A percentile compares a stretch with the other conserved stretches of the same genome.
These are phyloP conservation scores for Naganishia friedmannii DNA, from an alignment of 768 basidiomycete species.

Conservation along the genomic window DNA sequence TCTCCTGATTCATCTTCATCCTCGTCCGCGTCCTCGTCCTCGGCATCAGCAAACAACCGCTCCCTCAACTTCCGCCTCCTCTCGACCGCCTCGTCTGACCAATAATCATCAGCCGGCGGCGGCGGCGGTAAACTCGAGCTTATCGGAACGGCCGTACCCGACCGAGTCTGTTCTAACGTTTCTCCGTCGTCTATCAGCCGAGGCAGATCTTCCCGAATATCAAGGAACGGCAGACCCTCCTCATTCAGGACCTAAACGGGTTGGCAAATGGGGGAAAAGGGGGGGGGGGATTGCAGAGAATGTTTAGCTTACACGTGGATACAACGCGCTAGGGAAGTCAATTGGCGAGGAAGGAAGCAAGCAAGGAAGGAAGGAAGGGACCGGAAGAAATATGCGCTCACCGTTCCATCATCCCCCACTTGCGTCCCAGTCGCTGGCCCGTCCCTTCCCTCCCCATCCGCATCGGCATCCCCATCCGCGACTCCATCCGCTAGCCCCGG, in stretches of 20 bases:
- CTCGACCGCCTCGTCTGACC: slow-evolving; percentile 26
- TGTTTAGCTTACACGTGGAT: not conserved
- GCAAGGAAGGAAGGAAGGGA: too few relatives aligned
- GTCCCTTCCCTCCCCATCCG: not conserved
- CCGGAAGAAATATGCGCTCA: not conserved
- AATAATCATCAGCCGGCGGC: slow-evolving; percentile 25
- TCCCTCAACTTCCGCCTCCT: slow-evolving; percentile 26
- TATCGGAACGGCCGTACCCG: too few relatives aligned
- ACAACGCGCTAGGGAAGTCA: too few relatives aligned
- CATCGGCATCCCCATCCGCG: not conserved
- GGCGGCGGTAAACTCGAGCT: too few relatives aligned
- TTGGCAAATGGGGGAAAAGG: not conserved
- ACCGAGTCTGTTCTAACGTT: too few relatives aligned
- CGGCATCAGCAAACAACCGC: slow-evolving; percentile 27
- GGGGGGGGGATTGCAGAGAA: not conserved
- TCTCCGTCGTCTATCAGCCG: not conserved
- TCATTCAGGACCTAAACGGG: slow-evolving; percentile 31
- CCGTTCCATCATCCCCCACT: slow-evolving; percentile 5
- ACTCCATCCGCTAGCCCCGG: not conserved
- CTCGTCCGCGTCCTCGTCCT: slow-evolving; percentile 36
- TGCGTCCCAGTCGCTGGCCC: not conserved
- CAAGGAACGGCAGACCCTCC: slow-evolving; percentile 32
- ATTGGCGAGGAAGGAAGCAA: too few relatives aligned
- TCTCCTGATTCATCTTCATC: slow-evolving; percentile 34
- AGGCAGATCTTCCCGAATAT: slow-evolving; percentile 26